These are phyloP conservation scores for Annulohypoxylon maeteangense DNA, from an alignment of 495 filamentous ascomycete species.

Conservation along the genomic window DNA sequence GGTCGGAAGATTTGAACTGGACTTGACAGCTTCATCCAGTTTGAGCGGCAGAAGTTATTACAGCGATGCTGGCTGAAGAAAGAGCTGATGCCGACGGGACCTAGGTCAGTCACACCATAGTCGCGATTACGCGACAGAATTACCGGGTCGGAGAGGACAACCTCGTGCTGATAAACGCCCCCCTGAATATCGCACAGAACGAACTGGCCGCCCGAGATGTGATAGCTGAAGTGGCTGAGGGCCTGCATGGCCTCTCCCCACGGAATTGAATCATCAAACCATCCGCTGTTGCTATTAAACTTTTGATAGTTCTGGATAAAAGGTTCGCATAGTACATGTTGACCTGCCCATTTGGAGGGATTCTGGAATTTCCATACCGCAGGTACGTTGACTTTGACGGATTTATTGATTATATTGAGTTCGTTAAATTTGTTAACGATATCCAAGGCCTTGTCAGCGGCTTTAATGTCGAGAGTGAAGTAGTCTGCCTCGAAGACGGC, in stretches of 20 bases:
- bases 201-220: slow-evolving; percentile 48
- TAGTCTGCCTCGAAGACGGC: slow-evolving; percentile 44
- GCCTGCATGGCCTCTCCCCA: slow-evolving; percentile 54
- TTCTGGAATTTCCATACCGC: slow-evolving; percentile 35
- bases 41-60: slow-evolving; percentile 29
- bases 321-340: slow-evolving; percentile 42
- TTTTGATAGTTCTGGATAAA: slow-evolving; percentile 55
- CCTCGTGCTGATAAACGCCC: slow-evolving; percentile 46
- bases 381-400: slow-evolving; percentile 50
- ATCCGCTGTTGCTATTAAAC: slow-evolving; percentile 58
- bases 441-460: slow-evolving; percentile 47
- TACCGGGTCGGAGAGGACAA: slow-evolving; percentile 51
- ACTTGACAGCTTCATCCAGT: slow-evolving; percentile 22
- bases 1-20: slow-evolving; percentile 7
- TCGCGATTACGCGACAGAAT: slow-evolving; percentile 46
- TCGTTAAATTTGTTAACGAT: slow-evolving; percentile 52
- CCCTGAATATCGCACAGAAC: slow-evolving; percentile 56
- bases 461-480: slow-evolving; percentile 51
- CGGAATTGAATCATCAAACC: slow-evolving; percentile 31
- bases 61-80: slow-evolving; percentile 51
- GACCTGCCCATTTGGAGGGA: slow-evolving; percentile 46
- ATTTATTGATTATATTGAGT: slow-evolving; percentile 40
- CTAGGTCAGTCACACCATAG: slow-evolving; percentile 54
- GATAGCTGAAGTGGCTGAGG: slow-evolving; percentile 57
- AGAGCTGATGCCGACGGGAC: slow-evolving; percentile 47